phyloP scores from a whole-genome alignment of 2,329 filamentous ascomycete species.

The Aureobasidium pullulans region DNA sequence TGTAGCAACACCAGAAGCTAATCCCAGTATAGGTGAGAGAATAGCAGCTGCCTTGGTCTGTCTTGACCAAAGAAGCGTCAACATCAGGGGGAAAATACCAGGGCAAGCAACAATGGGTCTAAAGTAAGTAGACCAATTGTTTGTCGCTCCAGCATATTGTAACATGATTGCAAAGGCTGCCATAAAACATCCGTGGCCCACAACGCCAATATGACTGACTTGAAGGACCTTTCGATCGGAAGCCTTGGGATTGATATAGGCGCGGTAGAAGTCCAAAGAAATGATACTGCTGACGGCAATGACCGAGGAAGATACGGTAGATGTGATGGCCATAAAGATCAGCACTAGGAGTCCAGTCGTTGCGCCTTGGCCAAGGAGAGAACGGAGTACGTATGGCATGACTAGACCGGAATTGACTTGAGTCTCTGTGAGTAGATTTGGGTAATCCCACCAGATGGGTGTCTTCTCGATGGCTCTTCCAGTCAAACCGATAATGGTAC shows the following conservation, averaged over 20 bases:
- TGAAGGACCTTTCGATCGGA: constrained; percentile 36
- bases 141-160: constrained; percentile 43
- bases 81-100: constrained; percentile 39
- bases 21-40: constrained; percentile 39
- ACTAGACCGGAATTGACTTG: constrained; percentile 40
- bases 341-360: constrained; percentile 40
- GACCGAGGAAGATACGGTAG: constrained; percentile 43
- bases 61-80: constrained; percentile 39
- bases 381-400: constrained; percentile 41
- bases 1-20: constrained; percentile 36
- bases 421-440: constrained; percentile 31
- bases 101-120: constrained; percentile 36
- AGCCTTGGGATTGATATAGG: constrained; percentile 42
- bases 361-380: constrained; percentile 37
- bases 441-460: constrained; percentile 39
- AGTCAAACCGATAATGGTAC: constrained; percentile 40
- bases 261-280: constrained; percentile 45
- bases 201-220: constrained; percentile 42
- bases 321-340: constrained; percentile 47
- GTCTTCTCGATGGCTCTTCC: constrained; percentile 41
- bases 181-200: constrained; percentile 43
- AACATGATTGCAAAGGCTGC: constrained; percentile 41
- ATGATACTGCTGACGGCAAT: constrained; percentile 47
- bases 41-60: constrained; percentile 41
- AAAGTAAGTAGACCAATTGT: constrained; percentile 41